Evolutionary conservation across 495 filamentous ascomycete genomes (phyloP), one percentile per base, ranked within the genome.

Genomic region (Poronia punctata): DNA sequence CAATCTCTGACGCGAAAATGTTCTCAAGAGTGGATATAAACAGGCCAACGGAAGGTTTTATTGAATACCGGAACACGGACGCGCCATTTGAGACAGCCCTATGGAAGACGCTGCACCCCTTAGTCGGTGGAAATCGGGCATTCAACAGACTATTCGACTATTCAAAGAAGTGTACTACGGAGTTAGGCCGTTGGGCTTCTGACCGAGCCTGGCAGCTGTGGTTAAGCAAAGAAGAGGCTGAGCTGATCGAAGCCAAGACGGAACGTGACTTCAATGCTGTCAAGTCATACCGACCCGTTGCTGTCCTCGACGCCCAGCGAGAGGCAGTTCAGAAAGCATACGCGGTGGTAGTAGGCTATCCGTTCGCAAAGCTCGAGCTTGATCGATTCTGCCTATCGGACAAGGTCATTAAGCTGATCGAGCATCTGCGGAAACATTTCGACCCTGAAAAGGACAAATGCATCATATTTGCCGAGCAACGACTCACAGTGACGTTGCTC

Each of bases 111-210:
- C 56, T 97, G 32, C 58, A 76, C 16, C 48, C 53, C 0, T 57
- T 65, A 11, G 80, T 82, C 44, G 78, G 77, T 1, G 60, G 77
- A 15, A 64, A 87, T 4, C 46, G 57, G 2, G 55, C 67, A 1
- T 76, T 97, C 30, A 53, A 61, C 15, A 75, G 71, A 27, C 59
- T 79, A 1, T 83, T 89, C 27, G 41, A 52, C 18, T 81, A 74
- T 46, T 61, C 82, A 2, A 72, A 57, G 27, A 49, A 68, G 22
- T 78, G 80, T 14, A 75, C 70, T 21, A 69, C 80, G 10, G 76
- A 94, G 46, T 66, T 97, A 8, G 88, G 92, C 5, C 59, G 67
- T 17, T 99, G 92, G 92, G 85, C 82, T 48, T 75, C 87, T n/a
- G 90, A 99, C 57, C 66, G 75, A 18, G 74, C 83, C 28, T 95